Conservation (phyloP, 2,329 filamentous ascomycete species). For the Sclerotiophoma versabilis region DNA sequence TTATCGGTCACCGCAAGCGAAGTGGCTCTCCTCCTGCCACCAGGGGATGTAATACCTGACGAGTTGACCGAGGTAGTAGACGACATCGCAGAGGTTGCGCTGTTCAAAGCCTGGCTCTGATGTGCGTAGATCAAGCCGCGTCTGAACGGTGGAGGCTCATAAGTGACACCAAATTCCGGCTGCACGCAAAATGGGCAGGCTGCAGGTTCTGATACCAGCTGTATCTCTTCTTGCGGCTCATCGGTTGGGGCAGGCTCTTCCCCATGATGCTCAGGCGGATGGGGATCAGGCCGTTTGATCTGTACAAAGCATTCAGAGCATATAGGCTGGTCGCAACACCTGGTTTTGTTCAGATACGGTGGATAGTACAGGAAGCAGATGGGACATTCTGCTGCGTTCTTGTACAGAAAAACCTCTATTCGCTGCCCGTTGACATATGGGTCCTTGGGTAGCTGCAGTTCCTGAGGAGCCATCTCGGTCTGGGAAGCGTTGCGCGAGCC, state of each 20-base stretch:
- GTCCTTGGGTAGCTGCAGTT: slow-evolving; percentile 80
- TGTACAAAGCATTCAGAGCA: slow-evolving; percentile 99
- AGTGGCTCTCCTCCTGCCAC: slow-evolving; percentile 64
- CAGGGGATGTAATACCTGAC: slow-evolving; percentile 48
- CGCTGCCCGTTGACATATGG: slow-evolving; percentile 94
- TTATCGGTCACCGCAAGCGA: slow-evolving; percentile 83
- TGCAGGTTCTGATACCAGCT: slow-evolving; percentile 88
- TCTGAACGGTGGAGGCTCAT: slow-evolving; percentile 86
- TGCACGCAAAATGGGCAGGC: slow-evolving; percentile 95
- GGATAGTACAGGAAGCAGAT: slow-evolving; percentile 98
- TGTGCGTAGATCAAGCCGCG: slow-evolving; percentile 77
- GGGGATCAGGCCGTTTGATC: slow-evolving; percentile 92
- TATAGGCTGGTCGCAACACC: slow-evolving; percentile 94
- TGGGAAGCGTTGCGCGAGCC: slow-evolving; percentile 76
- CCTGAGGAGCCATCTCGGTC: slow-evolving; percentile 75
- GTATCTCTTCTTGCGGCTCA: slow-evolving; percentile 60
- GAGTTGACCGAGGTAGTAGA: slow-evolving; percentile 82
- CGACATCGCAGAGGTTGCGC: slow-evolving; percentile 75
- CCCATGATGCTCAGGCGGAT: slow-evolving; percentile 78
- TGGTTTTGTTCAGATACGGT: slow-evolving; percentile 89
- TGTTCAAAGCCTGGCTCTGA: slow-evolving; percentile 60
- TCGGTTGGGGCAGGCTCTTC: slow-evolving; percentile 50
- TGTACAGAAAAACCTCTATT: slow-evolving; percentile 92
- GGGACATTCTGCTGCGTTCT: slow-evolving; percentile 86
- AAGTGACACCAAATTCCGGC: slow-evolving; percentile 95